Conservation (phyloP, 1,139 yeast species). For the Geotrichum siamense region DNA sequence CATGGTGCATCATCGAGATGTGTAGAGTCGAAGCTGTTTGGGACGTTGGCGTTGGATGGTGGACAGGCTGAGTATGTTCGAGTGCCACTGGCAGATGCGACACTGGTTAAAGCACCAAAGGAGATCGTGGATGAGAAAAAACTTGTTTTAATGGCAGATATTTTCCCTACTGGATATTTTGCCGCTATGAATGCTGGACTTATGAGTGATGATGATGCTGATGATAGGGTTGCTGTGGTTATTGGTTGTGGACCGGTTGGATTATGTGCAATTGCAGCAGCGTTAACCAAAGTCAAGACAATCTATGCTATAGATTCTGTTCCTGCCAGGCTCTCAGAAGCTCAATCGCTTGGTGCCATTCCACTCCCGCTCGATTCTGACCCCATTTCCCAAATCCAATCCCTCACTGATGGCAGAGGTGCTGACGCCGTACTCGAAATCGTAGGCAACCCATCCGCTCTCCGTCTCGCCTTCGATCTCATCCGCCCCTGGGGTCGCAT, state of each 20-base stretch:
- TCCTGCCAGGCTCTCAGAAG: conserved; percentile 43
- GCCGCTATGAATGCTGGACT: conserved; percentile 45
- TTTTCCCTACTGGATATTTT: conserved; percentile 58
- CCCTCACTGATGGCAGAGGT: conserved; percentile 40
- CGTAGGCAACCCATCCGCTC: conserved; percentile 49
- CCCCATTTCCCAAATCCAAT: conserved; percentile 26
- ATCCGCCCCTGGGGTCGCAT: conserved; percentile 56
- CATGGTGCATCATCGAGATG: conserved; percentile 51
- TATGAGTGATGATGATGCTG: conserved; percentile 33
- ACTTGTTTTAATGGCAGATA: conserved; percentile 57
- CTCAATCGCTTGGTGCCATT: conserved; percentile 42
- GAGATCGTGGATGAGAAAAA: conserved; percentile 41
- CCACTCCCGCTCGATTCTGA: conserved; percentile 41
- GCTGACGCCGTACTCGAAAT: conserved; percentile 55
- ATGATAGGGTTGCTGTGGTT: conserved; percentile 37
- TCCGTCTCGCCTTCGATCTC: conserved; percentile 45
- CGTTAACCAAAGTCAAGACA: conserved; percentile 42
- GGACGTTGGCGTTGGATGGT: conserved; percentile 48
- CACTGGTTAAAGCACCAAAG: conserved; percentile 41
- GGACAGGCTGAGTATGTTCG: conserved; percentile 56
- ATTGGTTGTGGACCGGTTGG: conserved; percentile 65
- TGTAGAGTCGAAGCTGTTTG: conserved; percentile 46
- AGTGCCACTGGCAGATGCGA: conserved; percentile 50
- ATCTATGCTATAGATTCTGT: conserved; percentile 49
- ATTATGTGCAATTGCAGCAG: conserved; percentile 46